These are phyloP conservation scores for Blastomyces silverae DNA, from an alignment of 2,329 filamentous ascomycete species.

Conservation along the genomic window DNA sequence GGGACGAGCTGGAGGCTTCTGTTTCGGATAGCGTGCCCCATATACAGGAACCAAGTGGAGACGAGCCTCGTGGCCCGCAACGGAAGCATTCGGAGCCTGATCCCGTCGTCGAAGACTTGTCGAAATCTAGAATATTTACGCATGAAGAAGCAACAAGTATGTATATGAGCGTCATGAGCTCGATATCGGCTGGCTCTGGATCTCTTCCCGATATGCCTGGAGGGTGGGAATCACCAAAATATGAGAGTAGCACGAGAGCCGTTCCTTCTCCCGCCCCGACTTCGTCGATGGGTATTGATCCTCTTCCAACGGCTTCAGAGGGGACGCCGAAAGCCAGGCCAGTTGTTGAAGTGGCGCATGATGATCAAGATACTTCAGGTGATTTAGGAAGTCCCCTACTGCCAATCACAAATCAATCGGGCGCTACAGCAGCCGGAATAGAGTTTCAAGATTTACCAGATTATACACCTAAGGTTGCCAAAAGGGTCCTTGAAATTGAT, in stretches of 20 bases:
- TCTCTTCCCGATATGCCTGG: slow-evolving; percentile 38
- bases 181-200: slow-evolving; percentile 26
- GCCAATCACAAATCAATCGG: neutral
- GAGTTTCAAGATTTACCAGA: slow-evolving; percentile 17
- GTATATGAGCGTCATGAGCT: slow-evolving; percentile 53
- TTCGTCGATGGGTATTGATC: slow-evolving; percentile 7
- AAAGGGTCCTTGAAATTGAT: slow-evolving; percentile 33
- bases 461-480: slow-evolving; percentile 29
- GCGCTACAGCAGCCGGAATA: neutral
- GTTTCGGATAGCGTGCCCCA: neutral
- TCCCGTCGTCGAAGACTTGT: slow-evolving; percentile 31
- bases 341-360: slow-evolving; percentile 20
- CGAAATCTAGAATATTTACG: slow-evolving; percentile 43
- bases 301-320: slow-evolving; percentile 16
- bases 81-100: neutral
- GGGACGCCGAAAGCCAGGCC: slow-evolving; percentile 30
- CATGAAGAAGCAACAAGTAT: slow-evolving; percentile 47
- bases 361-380: slow-evolving; percentile 16
- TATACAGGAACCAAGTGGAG: neutral
- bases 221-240: slow-evolving; percentile 35
- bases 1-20: neutral
- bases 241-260: slow-evolving; percentile 17
- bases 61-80: neutral
- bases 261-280: neutral
- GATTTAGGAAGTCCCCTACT: slow-evolving; percentile 17